Evolutionary conservation across 2,329 filamentous ascomycete genomes (phyloP).

Genomic region (Catunica adiposa): DNA sequence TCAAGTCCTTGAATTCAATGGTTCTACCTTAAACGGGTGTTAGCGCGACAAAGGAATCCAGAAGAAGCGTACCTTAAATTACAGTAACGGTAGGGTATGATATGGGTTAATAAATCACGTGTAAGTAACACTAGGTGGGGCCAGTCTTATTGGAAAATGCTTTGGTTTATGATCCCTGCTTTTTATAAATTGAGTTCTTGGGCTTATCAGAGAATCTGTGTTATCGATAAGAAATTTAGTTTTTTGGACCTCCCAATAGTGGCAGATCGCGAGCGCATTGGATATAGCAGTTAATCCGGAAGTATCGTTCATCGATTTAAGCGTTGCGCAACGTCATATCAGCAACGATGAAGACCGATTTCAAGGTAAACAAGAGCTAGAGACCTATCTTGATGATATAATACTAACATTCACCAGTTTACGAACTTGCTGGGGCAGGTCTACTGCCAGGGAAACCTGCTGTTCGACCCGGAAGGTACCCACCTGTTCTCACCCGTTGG

Average conservation of each 20-base stretch:
- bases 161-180: not conserved
- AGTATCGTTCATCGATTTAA: not conserved
- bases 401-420: conserved; percentile 44
- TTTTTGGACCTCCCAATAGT: not conserved
- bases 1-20: not conserved
- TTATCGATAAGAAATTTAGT: conserved; percentile 15
- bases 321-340: not conserved
- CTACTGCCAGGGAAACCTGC: conserved; percentile 91
- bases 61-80: too few species aligned
- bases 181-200: not conserved
- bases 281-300: not conserved
- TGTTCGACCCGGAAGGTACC: conserved; percentile 92
- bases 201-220: not conserved
- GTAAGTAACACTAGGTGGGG: not conserved
- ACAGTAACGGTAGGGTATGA: not conserved
- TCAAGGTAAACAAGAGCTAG: conserved; percentile 48
- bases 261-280: not conserved
- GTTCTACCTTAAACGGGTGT: not conserved
- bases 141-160: not conserved
- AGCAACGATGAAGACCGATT: conserved; percentile 90
- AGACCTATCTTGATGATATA: not conserved
- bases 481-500: conserved; percentile 91
- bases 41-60: not conserved
- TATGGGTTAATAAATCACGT: not conserved
- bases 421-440: conserved; percentile 96